A percentile compares a stretch with the other conserved stretches of the same genome.
Conservation (phyloP, 208 protist genomes). For the Lotmaria passim region DNA sequence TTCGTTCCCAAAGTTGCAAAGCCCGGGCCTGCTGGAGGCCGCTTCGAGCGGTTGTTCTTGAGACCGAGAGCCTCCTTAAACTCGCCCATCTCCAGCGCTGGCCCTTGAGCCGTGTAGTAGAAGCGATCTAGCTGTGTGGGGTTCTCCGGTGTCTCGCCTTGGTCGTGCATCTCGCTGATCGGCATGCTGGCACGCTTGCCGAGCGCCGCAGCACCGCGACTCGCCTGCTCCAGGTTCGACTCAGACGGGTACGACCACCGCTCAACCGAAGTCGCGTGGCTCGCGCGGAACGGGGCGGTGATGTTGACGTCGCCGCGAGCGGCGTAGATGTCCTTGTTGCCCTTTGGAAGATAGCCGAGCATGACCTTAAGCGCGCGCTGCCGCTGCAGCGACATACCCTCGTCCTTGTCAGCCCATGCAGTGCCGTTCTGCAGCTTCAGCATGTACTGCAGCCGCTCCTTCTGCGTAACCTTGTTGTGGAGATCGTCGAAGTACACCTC, state of each 20-base stretch:
- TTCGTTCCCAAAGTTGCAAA: slow-evolving; percentile 76
- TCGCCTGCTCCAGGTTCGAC: slow-evolving; percentile 87
- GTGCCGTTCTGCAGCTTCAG: slow-evolving; percentile 76
- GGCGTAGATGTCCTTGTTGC: slow-evolving; percentile 86
- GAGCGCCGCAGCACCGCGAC: slow-evolving; percentile 73
- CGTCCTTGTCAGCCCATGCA: slow-evolving; percentile 89
- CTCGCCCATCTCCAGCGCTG: slow-evolving; percentile 83
- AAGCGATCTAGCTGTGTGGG: slow-evolving; percentile 82
- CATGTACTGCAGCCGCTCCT: slow-evolving; percentile 66
- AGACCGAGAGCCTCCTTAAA: slow-evolving; percentile 90
- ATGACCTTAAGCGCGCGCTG: slow-evolving; percentile 89
- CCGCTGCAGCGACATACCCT: slow-evolving; percentile 82
- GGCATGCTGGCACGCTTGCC: slow-evolving; percentile 82
- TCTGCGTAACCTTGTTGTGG: slow-evolving; percentile 54
- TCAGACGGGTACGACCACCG: slow-evolving; percentile 76
- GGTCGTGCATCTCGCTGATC: slow-evolving; percentile 90
- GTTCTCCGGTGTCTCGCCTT: slow-evolving; percentile 80
- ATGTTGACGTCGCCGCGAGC: slow-evolving; percentile 88
- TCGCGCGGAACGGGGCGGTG: slow-evolving; percentile 79
- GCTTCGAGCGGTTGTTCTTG: slow-evolving; percentile 75
- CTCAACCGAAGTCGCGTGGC: slow-evolving; percentile 76
- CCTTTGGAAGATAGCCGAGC: slow-evolving; percentile 88
- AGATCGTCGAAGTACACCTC: slow-evolving; percentile 88
- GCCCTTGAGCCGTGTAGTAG: slow-evolving; percentile 81
- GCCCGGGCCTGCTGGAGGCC: slow-evolving; percentile 56